Conservation (phyloP, 495 filamentous ascomycete genomes). For the Penicillium goetzii region DNA sequence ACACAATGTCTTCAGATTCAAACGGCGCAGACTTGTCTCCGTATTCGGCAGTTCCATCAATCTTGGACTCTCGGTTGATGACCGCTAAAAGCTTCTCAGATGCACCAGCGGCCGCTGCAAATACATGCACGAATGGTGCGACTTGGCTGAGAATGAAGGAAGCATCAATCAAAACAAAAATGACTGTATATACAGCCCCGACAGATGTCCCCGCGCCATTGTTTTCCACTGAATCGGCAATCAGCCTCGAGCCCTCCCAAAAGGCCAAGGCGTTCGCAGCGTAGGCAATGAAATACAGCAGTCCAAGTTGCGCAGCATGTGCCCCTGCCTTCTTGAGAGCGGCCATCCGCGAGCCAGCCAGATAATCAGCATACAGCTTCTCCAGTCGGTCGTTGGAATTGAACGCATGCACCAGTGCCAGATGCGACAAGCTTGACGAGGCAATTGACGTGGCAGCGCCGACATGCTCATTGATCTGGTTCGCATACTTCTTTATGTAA, state of each 20-base stretch:
- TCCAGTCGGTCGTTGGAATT: constrained; percentile 52
- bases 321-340: constrained; percentile 62
- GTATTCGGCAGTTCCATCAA: constrained; percentile 50
- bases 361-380: constrained; percentile 48
- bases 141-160: constrained; percentile 65
- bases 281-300: constrained; percentile 67
- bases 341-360: constrained; percentile 48
- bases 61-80: constrained; percentile 55
- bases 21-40: constrained; percentile 36
- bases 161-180: constrained; percentile 66
- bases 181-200: constrained; percentile 64
- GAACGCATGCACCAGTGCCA: constrained; percentile 53
- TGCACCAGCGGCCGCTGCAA: constrained; percentile 59
- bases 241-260: constrained; percentile 63
- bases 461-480: constrained; percentile 50
- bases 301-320: constrained; percentile 58
- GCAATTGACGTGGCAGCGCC: constrained; percentile 51
- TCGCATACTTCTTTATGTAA: constrained; percentile 61
- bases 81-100: constrained; percentile 52
- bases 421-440: constrained; percentile 48
- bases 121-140: constrained; percentile 66
- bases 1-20: constrained; percentile 43
- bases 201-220: constrained; percentile 44
- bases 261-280: constrained; percentile 66
- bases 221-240: constrained; percentile 53